These are phyloP conservation scores for Plantago elongata DNA, from an alignment of 257 asterid genomes.

Conservation along the genomic window DNA sequence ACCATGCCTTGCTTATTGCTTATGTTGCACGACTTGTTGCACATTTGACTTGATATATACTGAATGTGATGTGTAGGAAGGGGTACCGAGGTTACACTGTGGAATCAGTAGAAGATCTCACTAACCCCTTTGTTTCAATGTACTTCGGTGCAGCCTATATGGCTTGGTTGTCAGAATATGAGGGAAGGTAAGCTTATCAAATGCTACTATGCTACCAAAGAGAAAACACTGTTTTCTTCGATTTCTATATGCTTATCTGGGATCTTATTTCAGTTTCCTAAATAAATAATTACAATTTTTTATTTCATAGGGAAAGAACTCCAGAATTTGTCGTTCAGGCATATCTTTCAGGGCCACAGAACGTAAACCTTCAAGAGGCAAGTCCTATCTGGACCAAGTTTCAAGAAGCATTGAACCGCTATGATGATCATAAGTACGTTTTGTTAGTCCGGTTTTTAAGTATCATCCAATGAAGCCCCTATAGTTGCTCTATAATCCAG, in stretches of 20 bases:
- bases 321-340: conserved; percentile 81
- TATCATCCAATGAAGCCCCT: not conserved
- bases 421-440: conserved; percentile 47
- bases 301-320: conserved; percentile 55
- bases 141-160: conserved; percentile 96
- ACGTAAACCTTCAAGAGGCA: conserved; percentile 65
- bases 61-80: conserved; percentile 48
- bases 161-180: conserved; percentile 81
- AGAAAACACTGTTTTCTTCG: not conserved
- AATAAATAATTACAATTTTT: not conserved
- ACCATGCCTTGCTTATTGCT: too few species aligned
- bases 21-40: not conserved
- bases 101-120: conserved; percentile 80
- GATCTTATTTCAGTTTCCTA: not conserved
- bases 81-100: conserved; percentile 63
- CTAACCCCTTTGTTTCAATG: conserved; percentile 81
- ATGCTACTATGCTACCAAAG: not conserved
- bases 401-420: conserved; percentile 55
- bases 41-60: conserved; percentile 11
- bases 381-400: conserved; percentile 62
- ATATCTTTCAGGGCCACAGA: conserved; percentile 79
- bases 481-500: not conserved
- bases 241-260: not conserved
- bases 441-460: not conserved
- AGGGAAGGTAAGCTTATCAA: conserved; percentile 60